These are phyloP conservation scores for Trichothecium sympodiale DNA, from an alignment of 2,329 filamentous ascomycete genomes.

Conservation along the genomic window DNA sequence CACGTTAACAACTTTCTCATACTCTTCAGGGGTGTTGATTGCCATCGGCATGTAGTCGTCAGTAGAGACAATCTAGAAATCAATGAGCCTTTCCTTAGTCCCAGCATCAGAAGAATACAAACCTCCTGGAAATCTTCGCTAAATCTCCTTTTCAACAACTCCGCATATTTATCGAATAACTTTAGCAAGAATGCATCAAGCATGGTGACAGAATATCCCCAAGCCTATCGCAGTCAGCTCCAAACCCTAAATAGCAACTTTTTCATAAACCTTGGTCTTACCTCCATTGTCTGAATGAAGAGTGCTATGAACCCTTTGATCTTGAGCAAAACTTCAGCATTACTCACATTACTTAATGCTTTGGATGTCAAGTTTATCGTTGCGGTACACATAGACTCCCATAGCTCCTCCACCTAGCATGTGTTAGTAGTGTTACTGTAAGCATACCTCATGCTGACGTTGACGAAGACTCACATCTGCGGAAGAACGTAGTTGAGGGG, in stretches of 20 bases:
- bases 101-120: constrained; percentile 6
- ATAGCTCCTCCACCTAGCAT: constrained; percentile 79
- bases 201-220: constrained; percentile 74
- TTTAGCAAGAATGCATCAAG: constrained; percentile 80
- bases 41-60: constrained; percentile 99
- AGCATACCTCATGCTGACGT: not conserved
- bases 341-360: constrained; percentile 67
- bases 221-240: constrained; percentile 58
- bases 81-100: not conserved
- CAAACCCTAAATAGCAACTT: too few relatives aligned
- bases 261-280: constrained; percentile 28
- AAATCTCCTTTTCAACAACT: constrained; percentile 80
- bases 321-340: constrained; percentile 83
- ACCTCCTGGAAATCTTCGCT: constrained; percentile 94
- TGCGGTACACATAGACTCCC: constrained; percentile 94
- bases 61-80: constrained; percentile 57
- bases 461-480: constrained; percentile 59
- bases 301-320: constrained; percentile 88
- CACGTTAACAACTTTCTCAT: constrained; percentile 89
- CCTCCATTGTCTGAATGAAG: constrained; percentile 98
- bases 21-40: constrained; percentile 81
- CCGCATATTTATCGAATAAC: constrained; percentile 88
- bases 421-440: constrained; percentile 1
- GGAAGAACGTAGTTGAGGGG: constrained; percentile 68
- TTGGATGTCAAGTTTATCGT: constrained; percentile 74